A percentile compares a stretch with the other conserved stretches of the same genome.
phyloP scores from a whole-genome alignment of 371 early-diverging fungal species.

The Mucor velutinosus region DNA sequence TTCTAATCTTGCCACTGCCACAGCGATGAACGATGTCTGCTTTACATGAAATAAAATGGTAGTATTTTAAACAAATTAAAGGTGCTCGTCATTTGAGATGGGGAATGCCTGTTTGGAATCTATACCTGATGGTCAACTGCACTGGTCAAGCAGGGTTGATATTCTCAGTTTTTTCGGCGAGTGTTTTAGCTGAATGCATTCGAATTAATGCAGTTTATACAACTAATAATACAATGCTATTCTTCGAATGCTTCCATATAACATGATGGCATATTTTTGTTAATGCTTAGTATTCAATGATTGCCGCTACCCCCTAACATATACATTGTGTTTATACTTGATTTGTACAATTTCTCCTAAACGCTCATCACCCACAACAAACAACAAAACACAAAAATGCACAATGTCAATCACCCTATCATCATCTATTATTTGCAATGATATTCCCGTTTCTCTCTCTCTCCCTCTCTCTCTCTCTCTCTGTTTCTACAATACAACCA shows the following conservation, averaged over 20 bases:
- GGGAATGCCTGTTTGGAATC: too few species aligned
- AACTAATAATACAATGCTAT: too few species aligned
- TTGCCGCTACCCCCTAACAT: neutral
- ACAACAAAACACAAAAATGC: neutral
- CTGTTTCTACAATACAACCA: too few species aligned
- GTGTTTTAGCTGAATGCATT: too few species aligned
- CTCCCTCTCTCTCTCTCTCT: too few species aligned
- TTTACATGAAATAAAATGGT: neutral
- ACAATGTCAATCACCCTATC: neutral
- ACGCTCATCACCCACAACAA: neutral
- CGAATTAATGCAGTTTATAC: too few species aligned
- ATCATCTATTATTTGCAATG: neutral
- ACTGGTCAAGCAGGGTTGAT: too few species aligned
- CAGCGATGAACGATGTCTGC: neutral
- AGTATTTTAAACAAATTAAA: neutral
- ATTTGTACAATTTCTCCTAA: conserved; percentile 2
- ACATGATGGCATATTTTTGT: too few species aligned
- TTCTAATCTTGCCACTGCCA: neutral
- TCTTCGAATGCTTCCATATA: too few species aligned
- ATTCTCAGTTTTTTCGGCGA: too few species aligned
- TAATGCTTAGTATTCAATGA: too few species aligned
- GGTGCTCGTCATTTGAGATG: neutral
- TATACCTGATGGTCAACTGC: too few species aligned
- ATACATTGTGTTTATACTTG: neutral
- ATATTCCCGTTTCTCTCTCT: neutral